Percentiles rank a stretch among this genome's conserved stretches.
phyloP scores from a whole-genome alignment of 441 rosid genomes.

The Brassica hybrid region DNA sequence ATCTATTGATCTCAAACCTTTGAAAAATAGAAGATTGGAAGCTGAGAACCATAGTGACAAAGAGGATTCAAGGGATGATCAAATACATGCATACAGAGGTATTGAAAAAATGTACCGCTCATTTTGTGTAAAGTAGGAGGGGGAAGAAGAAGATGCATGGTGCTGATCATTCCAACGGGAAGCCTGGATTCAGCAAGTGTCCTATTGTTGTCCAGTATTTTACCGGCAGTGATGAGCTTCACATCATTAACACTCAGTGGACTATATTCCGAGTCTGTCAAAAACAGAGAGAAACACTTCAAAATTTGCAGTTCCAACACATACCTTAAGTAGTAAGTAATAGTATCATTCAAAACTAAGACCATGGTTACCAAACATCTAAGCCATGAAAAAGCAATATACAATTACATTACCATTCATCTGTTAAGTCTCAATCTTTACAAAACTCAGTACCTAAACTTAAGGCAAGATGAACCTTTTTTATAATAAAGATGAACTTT shows the following conservation, averaged over 20 bases:
- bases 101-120: constrained; percentile 44
- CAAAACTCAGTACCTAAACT: constrained; percentile 14
- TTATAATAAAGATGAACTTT: neutral
- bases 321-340: neutral
- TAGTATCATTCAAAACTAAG: neutral
- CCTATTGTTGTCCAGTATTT: constrained; percentile 75
- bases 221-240: constrained; percentile 86
- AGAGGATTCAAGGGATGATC: neutral
- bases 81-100: neutral
- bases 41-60: constrained; percentile 1
- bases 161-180: constrained; percentile 62
- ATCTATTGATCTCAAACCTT: neutral
- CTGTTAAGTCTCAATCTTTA: constrained; percentile 15
- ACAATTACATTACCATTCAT: neutral
- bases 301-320: constrained; percentile 7
- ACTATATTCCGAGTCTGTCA: constrained; percentile 61
- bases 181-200: constrained; percentile 77
- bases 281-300: constrained; percentile 28
- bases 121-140: constrained; percentile 64
- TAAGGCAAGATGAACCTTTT: neutral
- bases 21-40: neutral
- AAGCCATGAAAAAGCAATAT: neutral
- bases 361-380: constrained; percentile 3
- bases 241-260: constrained; percentile 64
- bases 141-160: constrained; percentile 87